Evolutionary conservation across 495 filamentous ascomycete species (phyloP), one percentile per base, ranked within the genome.

Genomic region (Penicillium waksmanii): DNA sequence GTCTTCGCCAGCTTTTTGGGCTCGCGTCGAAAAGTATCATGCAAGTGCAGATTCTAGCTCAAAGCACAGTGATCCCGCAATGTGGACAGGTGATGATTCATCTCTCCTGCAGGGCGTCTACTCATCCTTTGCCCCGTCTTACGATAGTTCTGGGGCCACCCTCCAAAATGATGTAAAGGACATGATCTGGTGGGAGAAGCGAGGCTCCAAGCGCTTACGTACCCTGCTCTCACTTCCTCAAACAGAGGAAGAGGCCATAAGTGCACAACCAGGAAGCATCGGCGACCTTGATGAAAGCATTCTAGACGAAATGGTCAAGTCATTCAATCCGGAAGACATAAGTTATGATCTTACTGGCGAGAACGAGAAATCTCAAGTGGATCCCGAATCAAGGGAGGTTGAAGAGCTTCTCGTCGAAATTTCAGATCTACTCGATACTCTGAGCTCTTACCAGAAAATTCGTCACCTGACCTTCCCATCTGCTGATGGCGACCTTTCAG

Each of bases 361-460:
- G 57, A 78, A 80, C 43, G 72, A 71, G 56, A 66, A 60, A 64
- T 36, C 78, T 13, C 61, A 70, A 54, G 80, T 84, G 23, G 70
- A 85, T 12, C 44, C 40, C 17, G 75, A 75, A 60, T 76, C 80
- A 42, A 86, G 87, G 65, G 86, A 89, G 38, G 44, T 84, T 7
- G 87, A 94, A 27, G 88, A 92, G n/a, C 65, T 94, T 33, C 80
- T 96, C 19, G 72, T 83, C 19, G 90, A 93, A 33, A 85, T 97
- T 21, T 93, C 91, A 8, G 89, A 96, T 50, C 70, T 96, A 55
- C 81, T 97, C 23, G 87, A 96, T 64, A 93, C 91, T 2, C 78
- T 97, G 18, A 84, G 89, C 56, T 97, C 93, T 0, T 90, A 92
- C 66, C 93, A 96, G 71, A 87, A 87, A 44, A 91, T 92, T 60